Evolutionary conservation across 164 flowering plant species (phyloP).

Genomic region (Aristolochia fimbriata): DNA sequence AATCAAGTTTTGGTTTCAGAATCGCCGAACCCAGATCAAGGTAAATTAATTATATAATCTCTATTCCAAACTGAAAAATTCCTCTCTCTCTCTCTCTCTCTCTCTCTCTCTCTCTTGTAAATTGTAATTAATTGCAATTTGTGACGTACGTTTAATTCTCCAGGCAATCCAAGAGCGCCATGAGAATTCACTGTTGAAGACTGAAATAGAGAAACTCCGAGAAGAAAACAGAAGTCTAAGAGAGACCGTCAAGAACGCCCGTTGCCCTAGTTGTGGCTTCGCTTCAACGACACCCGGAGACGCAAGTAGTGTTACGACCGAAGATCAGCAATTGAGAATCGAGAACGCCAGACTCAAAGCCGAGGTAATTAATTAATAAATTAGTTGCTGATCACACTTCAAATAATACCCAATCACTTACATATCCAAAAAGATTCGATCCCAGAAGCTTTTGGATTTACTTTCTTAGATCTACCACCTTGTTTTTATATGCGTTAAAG

Average conservation of each 20-base stretch:
- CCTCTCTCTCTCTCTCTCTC: background rate
- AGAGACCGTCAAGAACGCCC: conserved; percentile 53
- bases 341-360: conserved; percentile 89
- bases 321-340: conserved; percentile 69
- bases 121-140: background rate
- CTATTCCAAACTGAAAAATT: background rate
- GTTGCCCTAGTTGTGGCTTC: conserved; percentile 82
- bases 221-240: conserved; percentile 77
- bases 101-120: background rate
- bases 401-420: no score
- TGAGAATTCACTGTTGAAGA: conserved; percentile 79
- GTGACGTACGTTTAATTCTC: background rate
- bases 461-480: no score
- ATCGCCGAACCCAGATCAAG: conserved; percentile 97
- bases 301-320: conserved; percentile 22
- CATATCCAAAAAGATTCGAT: no score
- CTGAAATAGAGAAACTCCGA: conserved; percentile 80
- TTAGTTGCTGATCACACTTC: no score
- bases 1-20: conserved; percentile 99
- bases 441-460: no score
- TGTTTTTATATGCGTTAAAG: background rate
- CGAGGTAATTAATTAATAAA: conserved; percentile 60
- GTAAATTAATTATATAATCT: conserved; percentile 17
- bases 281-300: conserved; percentile 49
- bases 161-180: conserved; percentile 99